Percentiles rank a stretch among this genome's conserved stretches.
Evolutionary conservation across 176 grass and related monocot species (phyloP).

Genomic region (Aegilops longissima): DNA sequence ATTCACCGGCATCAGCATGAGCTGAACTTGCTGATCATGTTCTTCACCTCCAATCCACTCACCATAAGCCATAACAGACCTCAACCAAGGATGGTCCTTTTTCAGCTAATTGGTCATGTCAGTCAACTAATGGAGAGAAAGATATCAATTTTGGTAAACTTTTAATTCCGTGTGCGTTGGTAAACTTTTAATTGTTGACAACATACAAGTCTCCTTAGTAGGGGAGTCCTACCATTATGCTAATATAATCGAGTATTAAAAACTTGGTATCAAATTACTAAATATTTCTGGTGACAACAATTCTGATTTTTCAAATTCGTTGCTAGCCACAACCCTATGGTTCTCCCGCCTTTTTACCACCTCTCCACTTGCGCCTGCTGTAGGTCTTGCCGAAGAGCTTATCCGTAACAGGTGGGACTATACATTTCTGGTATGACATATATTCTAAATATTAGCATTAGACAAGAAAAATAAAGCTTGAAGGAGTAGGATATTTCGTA

Average conservation of each 20-base stretch:
- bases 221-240: neutral
- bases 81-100: neutral
- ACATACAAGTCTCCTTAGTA: neutral
- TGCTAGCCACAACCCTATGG: constrained; percentile 11
- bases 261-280: neutral
- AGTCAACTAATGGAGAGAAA: neutral
- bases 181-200: neutral
- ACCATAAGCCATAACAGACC: neutral
- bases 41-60: neutral
- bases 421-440: constrained; percentile 43
- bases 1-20: neutral
- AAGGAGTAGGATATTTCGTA: constrained; percentile 10
- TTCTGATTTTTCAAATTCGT: constrained; percentile 4
- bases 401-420: constrained; percentile 9
- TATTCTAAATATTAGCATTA: constrained; percentile 43
- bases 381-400: constrained; percentile 19
- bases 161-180: neutral
- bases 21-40: neutral
- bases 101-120: neutral
- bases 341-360: constrained; percentile 18
- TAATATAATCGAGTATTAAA: constrained; percentile 22
- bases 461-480: neutral
- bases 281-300: neutral
- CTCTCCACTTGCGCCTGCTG: constrained; percentile 33
- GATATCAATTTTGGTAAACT: neutral